Percentiles rank a stretch among this genome's conserved stretches.
These are phyloP conservation scores for Paxillus rubicundulus DNA, from an alignment of 768 basidiomycete species.

Conservation along the genomic window DNA sequence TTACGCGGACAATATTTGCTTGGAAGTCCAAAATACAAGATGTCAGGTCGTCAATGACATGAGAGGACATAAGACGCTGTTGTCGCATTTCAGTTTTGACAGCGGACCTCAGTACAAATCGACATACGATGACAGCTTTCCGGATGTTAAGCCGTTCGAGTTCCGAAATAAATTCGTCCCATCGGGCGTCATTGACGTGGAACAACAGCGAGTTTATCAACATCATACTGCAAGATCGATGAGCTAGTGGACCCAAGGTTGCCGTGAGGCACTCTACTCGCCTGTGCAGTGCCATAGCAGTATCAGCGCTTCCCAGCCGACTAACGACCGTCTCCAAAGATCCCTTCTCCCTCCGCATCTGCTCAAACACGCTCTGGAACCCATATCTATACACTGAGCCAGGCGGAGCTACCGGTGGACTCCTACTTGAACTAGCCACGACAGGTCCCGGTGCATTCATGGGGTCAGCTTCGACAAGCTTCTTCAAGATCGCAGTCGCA, in stretches of 20 bases:
- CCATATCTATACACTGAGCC: constrained; percentile 82
- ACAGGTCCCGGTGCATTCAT: constrained; percentile 58
- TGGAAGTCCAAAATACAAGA: constrained; percentile 88
- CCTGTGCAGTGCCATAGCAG: constrained; percentile 84
- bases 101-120: not conserved
- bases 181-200: constrained; percentile 72
- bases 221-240: constrained; percentile 63
- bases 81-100: constrained; percentile 8
- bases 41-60: constrained; percentile 76
- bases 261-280: constrained; percentile 22
- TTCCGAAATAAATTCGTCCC: constrained; percentile 76
- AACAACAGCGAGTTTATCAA: constrained; percentile 83
- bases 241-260: constrained; percentile 2
- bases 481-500: constrained; percentile 86
- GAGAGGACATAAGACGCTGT: constrained; percentile 80
- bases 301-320: constrained; percentile 77
- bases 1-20: constrained; percentile 76
- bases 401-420: constrained; percentile 49
- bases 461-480: constrained; percentile 85
- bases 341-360: constrained; percentile 70
- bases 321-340: constrained; percentile 81
- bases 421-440: constrained; percentile 58
- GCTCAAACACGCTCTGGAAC: constrained; percentile 78
- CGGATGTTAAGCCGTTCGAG: constrained; percentile 75
- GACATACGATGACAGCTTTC: constrained; percentile 76